Conservation (phyloP, 2,329 filamentous ascomycete species). For the Ceratocystis papillata region DNA sequence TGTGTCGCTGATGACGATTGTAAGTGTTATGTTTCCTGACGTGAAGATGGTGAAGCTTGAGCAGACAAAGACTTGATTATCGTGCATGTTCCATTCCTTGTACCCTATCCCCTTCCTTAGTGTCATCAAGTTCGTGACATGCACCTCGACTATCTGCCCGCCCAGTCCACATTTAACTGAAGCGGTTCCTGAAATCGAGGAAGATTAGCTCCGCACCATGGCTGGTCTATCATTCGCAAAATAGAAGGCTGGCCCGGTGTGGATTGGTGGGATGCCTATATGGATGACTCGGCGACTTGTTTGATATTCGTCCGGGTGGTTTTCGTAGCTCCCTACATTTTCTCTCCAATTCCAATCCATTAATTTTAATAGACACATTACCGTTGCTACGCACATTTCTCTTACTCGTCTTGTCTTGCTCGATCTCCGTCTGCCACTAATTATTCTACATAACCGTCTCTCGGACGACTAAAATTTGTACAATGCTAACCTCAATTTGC, state of each 20-base stretch:
- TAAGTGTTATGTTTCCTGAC: constrained; percentile 45
- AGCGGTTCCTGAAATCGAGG: constrained; percentile 77
- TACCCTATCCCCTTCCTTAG: constrained; percentile 6
- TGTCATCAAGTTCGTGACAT: constrained; percentile 22
- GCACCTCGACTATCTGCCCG: constrained; percentile 64
- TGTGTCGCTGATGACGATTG: constrained; percentile 59
- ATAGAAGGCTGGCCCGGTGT: constrained; percentile 51
- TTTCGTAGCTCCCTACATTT: constrained; percentile 53
- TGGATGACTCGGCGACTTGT: constrained; percentile 55
- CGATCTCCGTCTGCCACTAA: background rate
- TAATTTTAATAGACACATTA: constrained; percentile 19
- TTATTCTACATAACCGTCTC: background rate
- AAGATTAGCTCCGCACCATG: constrained; percentile 61
- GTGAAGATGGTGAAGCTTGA: constrained; percentile 15
- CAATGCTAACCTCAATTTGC: constrained; percentile 2
- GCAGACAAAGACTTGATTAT: constrained; percentile 17
- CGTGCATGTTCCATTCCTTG: constrained; percentile 18
- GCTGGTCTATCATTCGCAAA: constrained; percentile 56
- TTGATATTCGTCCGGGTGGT: constrained; percentile 49
- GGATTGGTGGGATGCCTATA: constrained; percentile 66
- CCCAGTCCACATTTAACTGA: constrained; percentile 63
- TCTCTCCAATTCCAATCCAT: constrained; percentile 26
- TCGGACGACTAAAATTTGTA: background rate
- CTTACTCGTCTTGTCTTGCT: constrained; percentile 8
- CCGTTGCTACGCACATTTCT: background rate